Base-by-base conservation (phyloP, 805 yeast genomes). In the Cyberlindnera nakhonratchasimensis region DNA sequence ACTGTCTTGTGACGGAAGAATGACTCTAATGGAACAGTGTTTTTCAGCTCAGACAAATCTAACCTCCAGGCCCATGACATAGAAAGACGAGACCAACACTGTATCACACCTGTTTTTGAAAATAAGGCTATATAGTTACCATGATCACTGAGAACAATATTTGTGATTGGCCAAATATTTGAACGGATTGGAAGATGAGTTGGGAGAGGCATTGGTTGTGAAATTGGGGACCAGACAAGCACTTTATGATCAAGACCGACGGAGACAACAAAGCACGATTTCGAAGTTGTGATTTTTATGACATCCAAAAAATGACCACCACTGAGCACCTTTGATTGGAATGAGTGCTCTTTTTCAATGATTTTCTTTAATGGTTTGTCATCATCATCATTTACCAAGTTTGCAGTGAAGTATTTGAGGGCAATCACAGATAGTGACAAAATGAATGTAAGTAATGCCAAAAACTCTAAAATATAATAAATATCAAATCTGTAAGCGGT, bases 201-300 rank as follows among this genome's bases (percentile, higher is more conserved):
- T 7, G 79, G 80, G 19, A 54, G 46, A 39, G 72, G 81, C 37
- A 64, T 59, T 30, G 70, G 85, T 17, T 57, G 61, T 1, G 69
- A 61, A 41, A 80, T 57, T 4, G 89, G 89, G 0, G 86, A 81
- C 95, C 95, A 86, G 10, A 86, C 76, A 24, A 78, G 59, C 4
- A 86, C 71, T 45, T 72, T 75, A 51, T 83, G 89, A 53, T 86
- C 95, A 55, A 87, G 65, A 4, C 90, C 91, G 21, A 83, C 73
- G 1, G 85, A 72, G 0, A 86, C 79, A 19, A 85, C 70, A 52
- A 84, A 81, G 3, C 87, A 79, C 12, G 75, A 65, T 17, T 70
- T 60, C 12, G 86, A 80, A 0, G 87, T 74, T n/a, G 71, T 63
- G 10, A 84, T 65, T 43, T 71, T 72, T 25, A 82, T 69, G 4